Percentiles rank a stretch among this genome's conserved stretches.
Conservation (phyloP, 495 filamentous ascomycete genomes). For the Penicillium arizonense region DNA sequence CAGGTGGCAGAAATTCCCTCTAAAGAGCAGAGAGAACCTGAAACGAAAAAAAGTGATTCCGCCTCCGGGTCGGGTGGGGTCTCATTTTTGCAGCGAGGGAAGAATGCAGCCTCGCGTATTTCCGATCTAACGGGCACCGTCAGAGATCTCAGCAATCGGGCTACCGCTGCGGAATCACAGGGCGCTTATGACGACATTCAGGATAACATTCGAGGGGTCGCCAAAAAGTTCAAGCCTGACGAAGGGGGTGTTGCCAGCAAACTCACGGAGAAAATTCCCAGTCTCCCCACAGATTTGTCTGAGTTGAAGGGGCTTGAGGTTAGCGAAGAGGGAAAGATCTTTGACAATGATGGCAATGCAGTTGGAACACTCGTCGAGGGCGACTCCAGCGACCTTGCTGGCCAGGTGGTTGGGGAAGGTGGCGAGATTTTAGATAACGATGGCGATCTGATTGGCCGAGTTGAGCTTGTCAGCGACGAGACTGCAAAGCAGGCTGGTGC, state of each 20-base stretch:
- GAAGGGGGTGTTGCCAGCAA: too few species aligned
- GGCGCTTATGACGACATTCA: too few species aligned
- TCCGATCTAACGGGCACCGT: background rate
- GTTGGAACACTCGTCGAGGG: constrained; percentile 42
- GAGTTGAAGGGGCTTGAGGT: constrained; percentile 67
- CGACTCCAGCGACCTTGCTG: constrained; percentile 42
- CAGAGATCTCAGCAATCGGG: too few species aligned
- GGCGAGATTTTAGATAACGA: constrained; percentile 52
- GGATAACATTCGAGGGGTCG: too few species aligned
- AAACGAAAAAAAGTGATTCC: too few species aligned
- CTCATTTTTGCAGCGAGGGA: constrained; percentile 2
- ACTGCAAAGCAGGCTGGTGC: constrained; percentile 12
- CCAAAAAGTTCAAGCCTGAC: too few species aligned
- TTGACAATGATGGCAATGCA: constrained; percentile 38
- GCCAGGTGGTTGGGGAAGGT: constrained; percentile 51
- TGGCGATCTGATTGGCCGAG: constrained; percentile 47
- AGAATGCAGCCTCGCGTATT: constrained; percentile 4
- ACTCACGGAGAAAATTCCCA: too few species aligned
- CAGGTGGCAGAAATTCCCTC: too few species aligned
- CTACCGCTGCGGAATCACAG: too few species aligned
- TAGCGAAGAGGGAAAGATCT: constrained; percentile 38
- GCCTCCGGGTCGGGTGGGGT: too few species aligned
- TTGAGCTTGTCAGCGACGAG: constrained; percentile 23
- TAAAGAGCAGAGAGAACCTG: too few species aligned
- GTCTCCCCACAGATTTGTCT: constrained; percentile 49